Evolutionary conservation across 768 basidiomycete species (phyloP).

Genomic region (Boletus rex-veris): DNA sequence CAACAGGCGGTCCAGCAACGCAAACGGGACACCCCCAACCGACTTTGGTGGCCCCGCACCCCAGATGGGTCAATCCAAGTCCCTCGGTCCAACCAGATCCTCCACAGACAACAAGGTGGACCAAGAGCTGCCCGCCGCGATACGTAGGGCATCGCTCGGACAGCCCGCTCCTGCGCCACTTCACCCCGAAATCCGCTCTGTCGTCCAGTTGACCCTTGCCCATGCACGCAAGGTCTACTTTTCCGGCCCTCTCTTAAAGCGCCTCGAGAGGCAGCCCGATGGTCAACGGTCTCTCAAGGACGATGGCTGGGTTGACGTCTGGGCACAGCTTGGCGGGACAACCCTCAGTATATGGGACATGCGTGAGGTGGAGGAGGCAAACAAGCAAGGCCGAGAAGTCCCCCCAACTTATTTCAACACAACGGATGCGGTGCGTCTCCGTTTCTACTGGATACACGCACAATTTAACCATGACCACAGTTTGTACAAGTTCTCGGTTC

Average conservation of each 20-base stretch:
- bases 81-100: constrained; percentile 28
- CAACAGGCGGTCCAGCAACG: constrained; percentile 16
- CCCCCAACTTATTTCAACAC: constrained; percentile 86
- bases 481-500: constrained; percentile 78
- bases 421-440: constrained; percentile 73
- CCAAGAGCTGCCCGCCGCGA: constrained; percentile 19
- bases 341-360: constrained; percentile 92
- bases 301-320: constrained; percentile 80
- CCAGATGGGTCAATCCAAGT: constrained; percentile 33
- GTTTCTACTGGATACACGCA: not conserved
- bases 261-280: constrained; percentile 74
- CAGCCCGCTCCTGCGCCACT: constrained; percentile 40
- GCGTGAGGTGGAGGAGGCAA: constrained; percentile 82
- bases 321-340: constrained; percentile 87
- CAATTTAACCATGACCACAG: constrained; percentile 34
- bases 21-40: constrained; percentile 5
- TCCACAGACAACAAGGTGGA: constrained; percentile 20
- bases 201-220: constrained; percentile 67
- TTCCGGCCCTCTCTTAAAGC: constrained; percentile 77
- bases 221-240: constrained; percentile 86
- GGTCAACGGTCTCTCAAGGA: constrained; percentile 67
- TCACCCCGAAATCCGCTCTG: constrained; percentile 80
- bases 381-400: constrained; percentile 72
- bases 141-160: constrained; percentile 20
- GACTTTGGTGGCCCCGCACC: constrained; percentile 26